Evolutionary conservation across 805 yeast genomes (phyloP), one percentile per base, ranked within the genome.

Genomic region (Candida ascalaphidarum): DNA sequence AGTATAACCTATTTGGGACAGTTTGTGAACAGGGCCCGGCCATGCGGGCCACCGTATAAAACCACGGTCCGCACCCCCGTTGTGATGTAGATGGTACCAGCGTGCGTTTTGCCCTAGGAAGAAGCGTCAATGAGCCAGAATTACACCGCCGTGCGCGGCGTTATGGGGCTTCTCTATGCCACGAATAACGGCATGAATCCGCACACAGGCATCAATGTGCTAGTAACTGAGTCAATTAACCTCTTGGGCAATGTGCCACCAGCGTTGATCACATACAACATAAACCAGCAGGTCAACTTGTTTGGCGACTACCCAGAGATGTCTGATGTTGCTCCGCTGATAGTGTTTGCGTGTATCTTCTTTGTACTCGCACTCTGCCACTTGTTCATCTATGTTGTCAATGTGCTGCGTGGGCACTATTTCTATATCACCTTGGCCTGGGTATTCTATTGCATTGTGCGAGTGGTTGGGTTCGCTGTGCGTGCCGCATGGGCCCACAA

Each of bases 91-190:
- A n/a, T n/a, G n/a, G n/a, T n/a, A n/a, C n/a, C n/a, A n/a, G n/a
- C n/a, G n/a, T n/a, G n/a, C n/a, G n/a, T n/a, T n/a, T n/a, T n/a
- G n/a, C n/a, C n/a, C n/a, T n/a, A n/a, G n/a, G n/a, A n/a, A n/a
- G n/a, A n/a, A n/a, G n/a, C n/a, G n/a, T n/a, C n/a, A n/a, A n/a
- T n/a, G n/a, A n/a, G n/a, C n/a, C n/a, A n/a, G n/a, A n/a, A n/a
- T n/a, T 51, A 52, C 33, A 43, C 55, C 7, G 61, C 60, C 17
- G 34, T 43, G 14, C 38, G 47, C 28, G 60, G 59, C 11, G 21
- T 54, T 9, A 41, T 52, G 54, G 39, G 43, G 32, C 34, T 55
- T 17, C 43, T 55, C 26, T 27, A 48, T 19, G 43, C 41, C 33
- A 53, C 44, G 24, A 52, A 51, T 29, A 50, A 55, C 33, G 31